Evolutionary conservation across 2,329 filamentous ascomycete species (phyloP).

Genomic region (Talaromyces piceae): DNA sequence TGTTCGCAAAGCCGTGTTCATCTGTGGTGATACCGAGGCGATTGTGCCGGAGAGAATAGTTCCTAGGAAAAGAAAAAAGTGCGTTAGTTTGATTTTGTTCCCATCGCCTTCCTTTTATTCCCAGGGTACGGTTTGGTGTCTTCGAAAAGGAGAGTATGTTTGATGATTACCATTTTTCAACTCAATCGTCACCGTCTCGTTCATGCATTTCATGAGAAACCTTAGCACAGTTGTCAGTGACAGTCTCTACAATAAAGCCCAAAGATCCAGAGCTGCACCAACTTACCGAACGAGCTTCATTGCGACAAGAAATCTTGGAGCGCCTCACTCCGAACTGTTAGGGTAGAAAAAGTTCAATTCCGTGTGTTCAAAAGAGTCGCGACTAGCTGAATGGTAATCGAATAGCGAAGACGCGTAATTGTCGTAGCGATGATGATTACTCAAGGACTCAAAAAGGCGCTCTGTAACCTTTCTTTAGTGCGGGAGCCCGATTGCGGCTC

Average conservation of each 20-base stretch:
- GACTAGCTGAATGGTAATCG: neutral
- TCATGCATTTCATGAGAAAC: constrained; percentile 98
- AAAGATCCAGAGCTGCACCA: neutral
- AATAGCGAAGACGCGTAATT: neutral
- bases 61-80: constrained; percentile 44
- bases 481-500: constrained; percentile 1
- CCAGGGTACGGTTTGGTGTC: neutral
- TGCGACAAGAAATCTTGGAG: constrained; percentile 2
- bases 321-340: neutral
- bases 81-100: neutral
- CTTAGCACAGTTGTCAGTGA: constrained; percentile 42
- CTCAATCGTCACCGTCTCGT: constrained; percentile 97
- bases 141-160: neutral
- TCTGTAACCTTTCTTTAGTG: neutral
- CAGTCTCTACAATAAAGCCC: neutral
- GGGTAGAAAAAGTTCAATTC: neutral
- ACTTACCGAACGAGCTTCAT: constrained; percentile 90
- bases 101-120: neutral
- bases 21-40: constrained; percentile 90
- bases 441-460: neutral
- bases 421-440: neutral
- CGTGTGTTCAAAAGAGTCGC: neutral
- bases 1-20: constrained; percentile 93
- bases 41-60: constrained; percentile 97
- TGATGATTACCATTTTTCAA: constrained; percentile 77